Evolutionary conservation across 2,329 filamentous ascomycete genomes (phyloP).

Genomic region (Colletotrichum zoysiae): DNA sequence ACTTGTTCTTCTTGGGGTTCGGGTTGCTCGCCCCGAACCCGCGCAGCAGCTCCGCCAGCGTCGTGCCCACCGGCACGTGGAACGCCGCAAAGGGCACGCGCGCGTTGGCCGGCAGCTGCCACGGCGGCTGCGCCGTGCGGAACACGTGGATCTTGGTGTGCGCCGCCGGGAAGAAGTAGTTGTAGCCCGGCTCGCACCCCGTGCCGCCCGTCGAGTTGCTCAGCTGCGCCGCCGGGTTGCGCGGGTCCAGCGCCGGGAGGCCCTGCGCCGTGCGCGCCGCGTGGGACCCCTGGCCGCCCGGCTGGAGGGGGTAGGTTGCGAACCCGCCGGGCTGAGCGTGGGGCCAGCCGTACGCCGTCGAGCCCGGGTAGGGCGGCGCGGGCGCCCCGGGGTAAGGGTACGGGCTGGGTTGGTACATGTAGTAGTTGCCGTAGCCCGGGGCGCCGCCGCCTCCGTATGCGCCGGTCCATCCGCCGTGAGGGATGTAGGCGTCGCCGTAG

Average conservation of each 20-base stretch:
- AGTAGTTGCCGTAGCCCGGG: conserved; percentile 22
- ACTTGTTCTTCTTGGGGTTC: conserved; percentile 64
- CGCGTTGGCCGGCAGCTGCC: conserved; percentile 61
- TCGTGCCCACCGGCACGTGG: conserved; percentile 66
- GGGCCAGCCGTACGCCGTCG: conserved; percentile 37
- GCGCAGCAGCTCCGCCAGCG: conserved; percentile 67
- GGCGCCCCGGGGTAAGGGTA: conserved; percentile 44
- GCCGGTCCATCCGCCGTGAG: conserved; percentile 47
- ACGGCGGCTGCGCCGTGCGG: conserved; percentile 63
- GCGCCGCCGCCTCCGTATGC: conserved; percentile 1
- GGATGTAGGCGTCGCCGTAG: conserved; percentile 55
- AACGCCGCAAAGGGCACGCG: conserved; percentile 62
- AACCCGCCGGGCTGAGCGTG: conserved; percentile 4
- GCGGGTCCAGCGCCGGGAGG: conserved; percentile 57
- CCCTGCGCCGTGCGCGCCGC: conserved; percentile 56
- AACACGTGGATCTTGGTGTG: conserved; percentile 73
- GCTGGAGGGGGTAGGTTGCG: conserved; percentile 49
- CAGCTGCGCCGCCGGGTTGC: conserved; percentile 66
- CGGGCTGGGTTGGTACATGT: conserved; percentile 53
- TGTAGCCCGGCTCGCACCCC: conserved; percentile 72
- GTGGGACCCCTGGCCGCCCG: conserved; percentile 53
- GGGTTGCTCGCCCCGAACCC: conserved; percentile 69
- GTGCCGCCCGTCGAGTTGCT: conserved; percentile 69
- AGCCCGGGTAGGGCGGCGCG: conserved; percentile 24
- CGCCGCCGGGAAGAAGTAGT: conserved; percentile 70